A percentile compares a stretch with the other conserved stretches of the same genome.
Evolutionary conservation across 2,329 filamentous ascomycete genomes (phyloP).

Genomic region (Sporothrix sp.): DNA sequence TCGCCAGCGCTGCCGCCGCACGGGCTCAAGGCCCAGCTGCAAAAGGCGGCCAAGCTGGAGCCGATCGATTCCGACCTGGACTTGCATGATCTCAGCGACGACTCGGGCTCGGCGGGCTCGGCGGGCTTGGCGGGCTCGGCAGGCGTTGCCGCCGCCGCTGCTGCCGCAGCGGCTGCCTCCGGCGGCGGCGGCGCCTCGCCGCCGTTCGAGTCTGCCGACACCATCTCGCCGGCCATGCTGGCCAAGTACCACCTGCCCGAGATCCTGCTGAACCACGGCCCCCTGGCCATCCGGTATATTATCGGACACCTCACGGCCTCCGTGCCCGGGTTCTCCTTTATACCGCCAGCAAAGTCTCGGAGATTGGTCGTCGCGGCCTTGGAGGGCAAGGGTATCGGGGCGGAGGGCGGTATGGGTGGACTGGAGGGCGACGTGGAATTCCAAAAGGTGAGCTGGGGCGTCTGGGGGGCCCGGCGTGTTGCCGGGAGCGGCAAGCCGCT

Average conservation of each 20-base stretch:
- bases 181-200: slow-evolving; percentile 32
- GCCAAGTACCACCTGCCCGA: slow-evolving; percentile 84
- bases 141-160: slow-evolving; percentile 3
- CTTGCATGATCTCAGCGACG: slow-evolving; percentile 58
- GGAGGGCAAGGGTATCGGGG: slow-evolving; percentile 59
- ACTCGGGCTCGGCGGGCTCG: slow-evolving; percentile 21
- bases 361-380: slow-evolving; percentile 85
- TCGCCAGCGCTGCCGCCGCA: slow-evolving; percentile 79
- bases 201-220: slow-evolving; percentile 60
- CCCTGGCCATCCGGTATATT: slow-evolving; percentile 87
- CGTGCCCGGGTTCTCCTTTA: slow-evolving; percentile 83
- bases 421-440: slow-evolving; percentile 67
- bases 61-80: slow-evolving; percentile 80
- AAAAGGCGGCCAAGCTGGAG: slow-evolving; percentile 45
- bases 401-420: slow-evolving; percentile 42
- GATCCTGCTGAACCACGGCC: slow-evolving; percentile 81
- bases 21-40: slow-evolving; percentile 60
- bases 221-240: slow-evolving; percentile 76
- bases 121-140: slow-evolving; percentile 9
- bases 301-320: slow-evolving; percentile 90
- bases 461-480: slow-evolving; percentile 74
- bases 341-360: slow-evolving; percentile 81
- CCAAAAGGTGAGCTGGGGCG: slow-evolving; percentile 94
- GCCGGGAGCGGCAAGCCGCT: slow-evolving; percentile 32
- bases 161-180: neutral